Conservation (phyloP, 106 monocot genomes). For the Dendrobium nobile region DNA sequence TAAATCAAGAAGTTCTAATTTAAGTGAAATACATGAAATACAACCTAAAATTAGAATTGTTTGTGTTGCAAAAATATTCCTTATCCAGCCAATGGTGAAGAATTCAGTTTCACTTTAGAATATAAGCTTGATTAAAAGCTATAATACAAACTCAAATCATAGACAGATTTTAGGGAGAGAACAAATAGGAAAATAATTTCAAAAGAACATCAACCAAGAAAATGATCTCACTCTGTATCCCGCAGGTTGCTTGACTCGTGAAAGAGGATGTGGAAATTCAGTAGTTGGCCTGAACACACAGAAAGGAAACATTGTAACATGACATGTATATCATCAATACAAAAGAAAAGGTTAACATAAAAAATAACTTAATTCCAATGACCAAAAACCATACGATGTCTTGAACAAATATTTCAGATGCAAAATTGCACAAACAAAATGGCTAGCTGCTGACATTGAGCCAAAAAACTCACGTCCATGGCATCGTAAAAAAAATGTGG, state of each 20-base stretch:
- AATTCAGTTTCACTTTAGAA: background rate
- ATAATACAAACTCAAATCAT: background rate
- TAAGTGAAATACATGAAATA: background rate
- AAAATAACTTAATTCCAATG: background rate
- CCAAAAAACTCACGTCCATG: conserved; percentile 76
- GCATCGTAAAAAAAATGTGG: conserved; percentile 96
- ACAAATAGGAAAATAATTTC: background rate
- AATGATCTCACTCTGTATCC: conserved; percentile 61
- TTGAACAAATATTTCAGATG: background rate
- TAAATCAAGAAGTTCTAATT: background rate
- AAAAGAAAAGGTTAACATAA: background rate
- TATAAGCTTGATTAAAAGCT: background rate
- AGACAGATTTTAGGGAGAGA: background rate
- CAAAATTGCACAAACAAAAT: background rate
- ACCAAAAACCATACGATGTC: background rate
- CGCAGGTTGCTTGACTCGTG: conserved; percentile 75
- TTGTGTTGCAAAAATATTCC: background rate
- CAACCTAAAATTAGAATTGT: background rate
- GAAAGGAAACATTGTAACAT: background rate
- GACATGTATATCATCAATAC: background rate
- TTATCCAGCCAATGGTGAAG: background rate
- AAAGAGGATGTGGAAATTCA: conserved; percentile 94
- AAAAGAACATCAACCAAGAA: background rate
- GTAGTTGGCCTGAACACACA: conserved; percentile 55
- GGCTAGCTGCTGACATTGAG: background rate